Conservation (phyloP, 768 basidiomycete genomes). For the Trametes coccinea region DNA sequence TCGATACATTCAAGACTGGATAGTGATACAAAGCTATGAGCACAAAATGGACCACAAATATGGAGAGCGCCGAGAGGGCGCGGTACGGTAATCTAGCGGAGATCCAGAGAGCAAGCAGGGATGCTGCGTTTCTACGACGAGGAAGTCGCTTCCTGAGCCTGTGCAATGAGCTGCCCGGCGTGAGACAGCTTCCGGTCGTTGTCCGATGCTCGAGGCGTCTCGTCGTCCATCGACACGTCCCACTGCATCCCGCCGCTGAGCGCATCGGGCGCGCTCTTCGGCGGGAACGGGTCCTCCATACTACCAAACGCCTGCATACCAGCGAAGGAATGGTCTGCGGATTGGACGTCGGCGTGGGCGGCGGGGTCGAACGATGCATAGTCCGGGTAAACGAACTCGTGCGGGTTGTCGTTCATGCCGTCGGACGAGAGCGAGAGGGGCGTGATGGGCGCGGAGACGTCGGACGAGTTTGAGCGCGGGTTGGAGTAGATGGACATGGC, state of each 20-base stretch:
- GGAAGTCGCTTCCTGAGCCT: background rate
- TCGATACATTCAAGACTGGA: no score
- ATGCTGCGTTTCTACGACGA: background rate
- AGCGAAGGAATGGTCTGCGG: conserved; percentile 1
- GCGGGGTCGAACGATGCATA: background rate
- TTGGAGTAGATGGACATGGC: conserved; percentile 13
- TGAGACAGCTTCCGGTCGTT: conserved; percentile 4
- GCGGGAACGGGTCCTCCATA: conserved; percentile 10
- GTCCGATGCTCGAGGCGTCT: conserved; percentile 8
- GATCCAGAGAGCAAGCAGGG: no score
- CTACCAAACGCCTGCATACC: conserved; percentile 8
- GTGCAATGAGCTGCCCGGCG: conserved; percentile 1
- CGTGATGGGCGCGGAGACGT: conserved; percentile 23
- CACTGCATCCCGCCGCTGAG: background rate
- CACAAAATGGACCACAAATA: background rate
- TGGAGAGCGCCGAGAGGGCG: no score
- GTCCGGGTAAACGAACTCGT: conserved; percentile 3
- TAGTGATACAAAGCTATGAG: no score
- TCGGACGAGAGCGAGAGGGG: conserved; percentile 16
- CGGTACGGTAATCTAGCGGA: no score
- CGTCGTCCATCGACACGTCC: conserved; percentile 13
- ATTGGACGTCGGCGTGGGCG: background rate
- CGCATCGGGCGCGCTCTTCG: conserved; percentile 7
- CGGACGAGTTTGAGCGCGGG: conserved; percentile 21
- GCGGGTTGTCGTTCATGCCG: background rate